A percentile compares a stretch with the other conserved stretches of the same genome.
Evolutionary conservation across 192 early-diverging fungal species (phyloP).

Genomic region (Gigaspora rosea): DNA sequence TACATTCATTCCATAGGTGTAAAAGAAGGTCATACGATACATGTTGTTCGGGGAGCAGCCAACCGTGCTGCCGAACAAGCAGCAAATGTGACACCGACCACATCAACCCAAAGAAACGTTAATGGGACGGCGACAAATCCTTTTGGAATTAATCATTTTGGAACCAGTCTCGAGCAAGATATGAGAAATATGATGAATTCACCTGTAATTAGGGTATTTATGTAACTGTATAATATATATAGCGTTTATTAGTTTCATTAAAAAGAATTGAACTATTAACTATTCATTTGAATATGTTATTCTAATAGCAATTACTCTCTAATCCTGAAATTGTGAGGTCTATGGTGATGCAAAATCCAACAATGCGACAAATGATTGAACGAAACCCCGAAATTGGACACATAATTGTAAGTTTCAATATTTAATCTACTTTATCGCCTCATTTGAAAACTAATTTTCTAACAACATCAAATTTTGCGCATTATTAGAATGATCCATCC

Average conservation of each 20-base stretch:
- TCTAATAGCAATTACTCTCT: conserved; percentile 42
- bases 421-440: neutral
- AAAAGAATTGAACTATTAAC: neutral
- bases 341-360: conserved; percentile 64
- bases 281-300: neutral
- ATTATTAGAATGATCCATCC: conserved; percentile 50
- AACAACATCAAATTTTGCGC: neutral
- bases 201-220: conserved; percentile 45
- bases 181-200: conserved; percentile 44
- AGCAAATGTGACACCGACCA: conserved; percentile 48
- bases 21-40: conserved; percentile 81
- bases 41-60: conserved; percentile 77
- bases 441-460: neutral
- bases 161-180: conserved; percentile 21
- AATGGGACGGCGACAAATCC: conserved; percentile 22
- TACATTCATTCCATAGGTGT: conserved; percentile 52
- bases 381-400: conserved; percentile 65
- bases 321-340: conserved; percentile 58
- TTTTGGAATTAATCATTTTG: conserved; percentile 23
- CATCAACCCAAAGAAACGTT: conserved; percentile 36
- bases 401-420: conserved; percentile 39
- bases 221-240: neutral
- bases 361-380: conserved; percentile 59
- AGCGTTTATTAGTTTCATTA: neutral
- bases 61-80: conserved; percentile 46